Evolutionary conservation across 2,329 filamentous ascomycete genomes (phyloP).

Genomic region (Fusarium nanum): DNA sequence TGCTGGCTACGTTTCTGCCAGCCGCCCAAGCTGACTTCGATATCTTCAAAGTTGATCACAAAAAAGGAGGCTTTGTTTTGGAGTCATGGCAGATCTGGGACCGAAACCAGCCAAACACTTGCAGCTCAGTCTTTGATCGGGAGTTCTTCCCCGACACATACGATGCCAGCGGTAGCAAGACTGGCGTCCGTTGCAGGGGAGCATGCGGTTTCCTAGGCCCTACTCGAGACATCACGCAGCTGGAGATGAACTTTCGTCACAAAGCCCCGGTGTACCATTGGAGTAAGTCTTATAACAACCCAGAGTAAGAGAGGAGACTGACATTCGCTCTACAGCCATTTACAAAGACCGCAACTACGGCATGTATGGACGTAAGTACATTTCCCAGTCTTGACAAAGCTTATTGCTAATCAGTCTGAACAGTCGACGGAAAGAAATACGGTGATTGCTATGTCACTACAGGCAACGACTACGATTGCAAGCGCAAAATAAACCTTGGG

Average conservation of each 20-base stretch:
- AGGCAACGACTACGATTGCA: background rate
- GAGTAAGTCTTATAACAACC: background rate
- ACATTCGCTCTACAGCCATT: background rate
- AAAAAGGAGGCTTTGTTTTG: background rate
- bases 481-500: background rate
- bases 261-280: background rate
- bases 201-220: background rate
- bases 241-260: background rate
- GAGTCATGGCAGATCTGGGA: background rate
- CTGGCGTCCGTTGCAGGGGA: background rate
- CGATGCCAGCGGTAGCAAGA: background rate
- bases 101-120: background rate
- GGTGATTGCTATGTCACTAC: background rate
- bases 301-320: background rate
- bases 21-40: background rate
- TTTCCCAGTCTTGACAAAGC: background rate
- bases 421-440: background rate
- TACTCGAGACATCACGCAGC: background rate
- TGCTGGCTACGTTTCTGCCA: background rate
- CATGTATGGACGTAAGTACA: slow-evolving; percentile 1
- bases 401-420: background rate
- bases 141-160: background rate
- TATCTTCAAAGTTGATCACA: background rate
- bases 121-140: background rate
- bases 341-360: background rate